These are phyloP conservation scores for Aureobasidium pullulans DNA, from an alignment of 2,329 filamentous ascomycete genomes.

Conservation along the genomic window DNA sequence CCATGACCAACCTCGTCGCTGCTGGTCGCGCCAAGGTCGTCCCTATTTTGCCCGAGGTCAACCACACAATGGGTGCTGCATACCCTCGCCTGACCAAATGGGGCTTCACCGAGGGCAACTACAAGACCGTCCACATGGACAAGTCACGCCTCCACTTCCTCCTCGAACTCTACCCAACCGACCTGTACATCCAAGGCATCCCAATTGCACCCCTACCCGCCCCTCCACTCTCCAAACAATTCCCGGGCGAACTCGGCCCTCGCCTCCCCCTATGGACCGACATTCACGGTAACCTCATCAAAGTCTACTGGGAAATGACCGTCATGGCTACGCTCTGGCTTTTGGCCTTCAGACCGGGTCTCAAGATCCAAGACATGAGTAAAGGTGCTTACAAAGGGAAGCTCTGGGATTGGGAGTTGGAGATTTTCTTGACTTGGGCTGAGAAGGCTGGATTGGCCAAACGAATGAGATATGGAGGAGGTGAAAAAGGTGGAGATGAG, in stretches of 20 bases:
- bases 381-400: constrained; percentile 50
- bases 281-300: constrained; percentile 55
- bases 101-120: constrained; percentile 64
- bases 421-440: constrained; percentile 54
- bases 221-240: constrained; percentile 24
- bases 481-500: constrained; percentile 28
- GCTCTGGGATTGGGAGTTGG: constrained; percentile 57
- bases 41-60: constrained; percentile 51
- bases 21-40: constrained; percentile 49
- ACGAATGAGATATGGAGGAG: constrained; percentile 23
- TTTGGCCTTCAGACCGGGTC: constrained; percentile 55
- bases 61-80: constrained; percentile 33
- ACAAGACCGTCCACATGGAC: constrained; percentile 62
- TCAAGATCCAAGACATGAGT: constrained; percentile 27
- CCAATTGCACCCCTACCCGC: constrained; percentile 12
- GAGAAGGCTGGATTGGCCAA: constrained; percentile 45
- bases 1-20: constrained; percentile 58
- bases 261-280: constrained; percentile 64
- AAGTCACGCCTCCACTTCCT: constrained; percentile 59
- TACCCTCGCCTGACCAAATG: constrained; percentile 46
- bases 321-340: constrained; percentile 56
- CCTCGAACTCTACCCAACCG: constrained; percentile 53
- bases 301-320: constrained; percentile 57
- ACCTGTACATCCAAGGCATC: constrained; percentile 37
- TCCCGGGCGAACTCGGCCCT: constrained; percentile 31